A percentile compares a stretch with the other conserved stretches of the same genome.
Evolutionary conservation across 2,329 filamentous ascomycete species (phyloP).

Genomic region (Stagonosporopsis cucurbitacearum): DNA sequence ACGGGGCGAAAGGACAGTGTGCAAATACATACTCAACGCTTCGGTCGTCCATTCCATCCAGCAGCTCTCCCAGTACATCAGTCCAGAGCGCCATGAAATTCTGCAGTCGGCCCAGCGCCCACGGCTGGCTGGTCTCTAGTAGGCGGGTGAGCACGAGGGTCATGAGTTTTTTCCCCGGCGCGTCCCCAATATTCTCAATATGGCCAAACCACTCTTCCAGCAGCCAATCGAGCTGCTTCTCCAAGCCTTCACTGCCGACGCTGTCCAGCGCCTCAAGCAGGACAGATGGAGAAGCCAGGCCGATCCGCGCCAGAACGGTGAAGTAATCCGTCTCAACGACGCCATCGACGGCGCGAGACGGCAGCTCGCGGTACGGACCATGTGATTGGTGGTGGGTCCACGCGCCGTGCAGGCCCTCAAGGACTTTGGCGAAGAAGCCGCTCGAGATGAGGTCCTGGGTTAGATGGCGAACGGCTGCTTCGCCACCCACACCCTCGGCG

Average conservation of each 20-base stretch:
- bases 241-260: conserved; percentile 27
- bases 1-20: background rate
- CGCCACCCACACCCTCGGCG: conserved; percentile 58
- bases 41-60: conserved; percentile 63
- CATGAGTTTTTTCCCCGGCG: conserved; percentile 72
- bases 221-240: conserved; percentile 55
- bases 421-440: conserved; percentile 62
- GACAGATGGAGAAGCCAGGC: conserved; percentile 72
- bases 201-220: conserved; percentile 70
- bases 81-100: conserved; percentile 80
- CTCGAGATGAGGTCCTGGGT: conserved; percentile 64
- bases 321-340: conserved; percentile 87
- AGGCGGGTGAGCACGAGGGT: conserved; percentile 75
- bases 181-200: conserved; percentile 71
- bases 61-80: conserved; percentile 69
- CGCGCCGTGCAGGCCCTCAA: conserved; percentile 52
- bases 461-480: conserved; percentile 58
- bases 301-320: conserved; percentile 78
- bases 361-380: conserved; percentile 71
- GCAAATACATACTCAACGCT: conserved; percentile 47
- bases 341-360: conserved; percentile 71
- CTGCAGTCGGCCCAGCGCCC: conserved; percentile 69
- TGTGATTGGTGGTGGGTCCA: conserved; percentile 73
- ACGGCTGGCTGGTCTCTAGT: conserved; percentile 66
- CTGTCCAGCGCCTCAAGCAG: conserved; percentile 65